Base-by-base conservation (phyloP, 352 stramenopile genomes). In the Globisporangium takayamanum region DNA sequence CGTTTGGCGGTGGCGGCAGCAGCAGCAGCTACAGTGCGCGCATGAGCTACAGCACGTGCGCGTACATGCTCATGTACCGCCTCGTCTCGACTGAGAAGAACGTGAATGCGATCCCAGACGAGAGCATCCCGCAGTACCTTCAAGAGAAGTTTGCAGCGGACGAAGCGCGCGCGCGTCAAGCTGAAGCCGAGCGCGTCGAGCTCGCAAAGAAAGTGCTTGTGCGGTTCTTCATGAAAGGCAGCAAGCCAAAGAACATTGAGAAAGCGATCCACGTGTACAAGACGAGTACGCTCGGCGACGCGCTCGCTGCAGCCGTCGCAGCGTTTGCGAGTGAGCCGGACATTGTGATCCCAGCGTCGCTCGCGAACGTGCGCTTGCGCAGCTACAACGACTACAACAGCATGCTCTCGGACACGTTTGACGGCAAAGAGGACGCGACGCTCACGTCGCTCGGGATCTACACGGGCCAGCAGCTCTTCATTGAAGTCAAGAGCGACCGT, bases 1-100 rank as follows among this genome's bases (percentile, higher is more conserved):
- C 81, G 18, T 92, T 79, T 55, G 82, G 85, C 44, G 83, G 76
- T 14, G 70, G 68, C 14, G 73, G 63, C 53, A 72, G 76, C 37
- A 75, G 72, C 36, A 67, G 53, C 56, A 76, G 63, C 47, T 89
- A 89, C 64, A 80, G 69, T 36, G 76, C 65, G 37, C 76, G 69
- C 53, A 73, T 73, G 68, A 78, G 71, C 6, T 76, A 91, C 67
- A 89, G 78, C 55, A 92, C 82, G 15, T 91, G 80, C 52, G 88
- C 88, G n/a, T 97, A 97, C 70, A 96, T 97, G 87, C 68, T 97
- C 10, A 84, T 97, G 75, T 97, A 97, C 64, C 81, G 88, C 11
- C 64, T 92, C 25, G 81, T 96, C 14, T 77, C 73, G 28, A 39
- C 62, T 2, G 63, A 82, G 26, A 86, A 80, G 39, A 93, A 93